Evolutionary conservation across 345 rosid genomes (phyloP).

Genomic region (Tarenaya hassleriana): DNA sequence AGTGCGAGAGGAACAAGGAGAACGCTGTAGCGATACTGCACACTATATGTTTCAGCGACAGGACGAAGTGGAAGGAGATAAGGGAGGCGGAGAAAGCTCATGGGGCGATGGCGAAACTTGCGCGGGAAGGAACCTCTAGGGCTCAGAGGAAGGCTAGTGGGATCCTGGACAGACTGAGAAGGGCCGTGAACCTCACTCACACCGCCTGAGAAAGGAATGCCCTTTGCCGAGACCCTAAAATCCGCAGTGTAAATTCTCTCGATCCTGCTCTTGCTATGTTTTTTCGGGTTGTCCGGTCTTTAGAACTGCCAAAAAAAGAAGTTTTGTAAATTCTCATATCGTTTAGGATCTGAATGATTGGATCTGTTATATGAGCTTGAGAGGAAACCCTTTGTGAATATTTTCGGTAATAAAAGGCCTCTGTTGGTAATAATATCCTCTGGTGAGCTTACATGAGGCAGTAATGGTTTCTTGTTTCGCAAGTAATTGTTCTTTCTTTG

Average conservation of each 20-base stretch:
- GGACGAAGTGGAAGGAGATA: slow-evolving; percentile 67
- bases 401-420: slow-evolving; percentile 16
- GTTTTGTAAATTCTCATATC: slow-evolving; percentile 23
- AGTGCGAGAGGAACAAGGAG: slow-evolving; percentile 79
- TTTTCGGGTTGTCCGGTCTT: slow-evolving; percentile 15
- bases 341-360: slow-evolving; percentile 23
- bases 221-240: not conserved
- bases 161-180: slow-evolving; percentile 68
- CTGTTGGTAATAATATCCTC: slow-evolving; percentile 25
- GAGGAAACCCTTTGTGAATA: too few relatives aligned
- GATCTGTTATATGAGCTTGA: too few relatives aligned
- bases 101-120: slow-evolving; percentile 71
- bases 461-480: slow-evolving; percentile 16
- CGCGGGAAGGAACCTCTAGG: slow-evolving; percentile 77
- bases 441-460: slow-evolving; percentile 1
- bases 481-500: slow-evolving; percentile 22
- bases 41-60: slow-evolving; percentile 60
- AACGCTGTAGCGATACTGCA: slow-evolving; percentile 71
- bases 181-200: slow-evolving; percentile 65
- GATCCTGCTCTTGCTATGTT: not conserved
- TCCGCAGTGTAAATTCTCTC: slow-evolving; percentile 24
- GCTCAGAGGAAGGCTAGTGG: slow-evolving; percentile 89
- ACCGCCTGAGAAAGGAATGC: slow-evolving; percentile 54
- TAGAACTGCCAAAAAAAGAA: too few relatives aligned
- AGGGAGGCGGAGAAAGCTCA: slow-evolving; percentile 64